Conservation (phyloP, 306 rosid species). For the Oemleria cerasiformis region DNA sequence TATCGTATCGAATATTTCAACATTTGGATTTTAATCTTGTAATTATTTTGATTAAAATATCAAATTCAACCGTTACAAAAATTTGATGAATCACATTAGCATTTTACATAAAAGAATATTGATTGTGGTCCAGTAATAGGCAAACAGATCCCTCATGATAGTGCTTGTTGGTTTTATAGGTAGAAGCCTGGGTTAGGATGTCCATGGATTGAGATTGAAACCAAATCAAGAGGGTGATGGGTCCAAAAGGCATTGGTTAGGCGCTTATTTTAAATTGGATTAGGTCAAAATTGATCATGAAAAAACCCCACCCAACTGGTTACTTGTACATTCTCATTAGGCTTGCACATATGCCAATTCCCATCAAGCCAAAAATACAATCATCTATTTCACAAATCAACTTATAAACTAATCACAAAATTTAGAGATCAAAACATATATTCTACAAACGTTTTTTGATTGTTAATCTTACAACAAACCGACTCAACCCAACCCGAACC, state of each 20-base stretch:
- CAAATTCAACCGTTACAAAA: too few species aligned
- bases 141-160: background rate
- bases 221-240: background rate
- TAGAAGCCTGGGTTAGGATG: background rate
- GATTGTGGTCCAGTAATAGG: slow-evolving; percentile 10
- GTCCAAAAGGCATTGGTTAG: background rate
- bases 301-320: background rate
- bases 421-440: slow-evolving; percentile 3
- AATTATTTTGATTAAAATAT: too few species aligned
- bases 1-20: too few species aligned
- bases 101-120: background rate
- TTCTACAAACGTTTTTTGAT: slow-evolving; percentile 40
- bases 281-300: background rate
- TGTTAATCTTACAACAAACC: slow-evolving; percentile 47
- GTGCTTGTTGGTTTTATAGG: background rate
- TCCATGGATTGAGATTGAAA: background rate
- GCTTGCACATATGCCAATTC: background rate
- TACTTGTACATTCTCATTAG: background rate
- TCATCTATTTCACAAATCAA: too few species aligned
- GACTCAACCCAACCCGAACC: slow-evolving; percentile 29
- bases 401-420: slow-evolving; percentile 8
- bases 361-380: too few species aligned
- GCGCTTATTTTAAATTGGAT: slow-evolving; percentile 3
- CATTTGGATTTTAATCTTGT: too few species aligned
- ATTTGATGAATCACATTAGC: background rate